These are phyloP conservation scores for Rhodomyrtus tomentosa DNA, from an alignment of 345 rosid genomes.

Conservation along the genomic window DNA sequence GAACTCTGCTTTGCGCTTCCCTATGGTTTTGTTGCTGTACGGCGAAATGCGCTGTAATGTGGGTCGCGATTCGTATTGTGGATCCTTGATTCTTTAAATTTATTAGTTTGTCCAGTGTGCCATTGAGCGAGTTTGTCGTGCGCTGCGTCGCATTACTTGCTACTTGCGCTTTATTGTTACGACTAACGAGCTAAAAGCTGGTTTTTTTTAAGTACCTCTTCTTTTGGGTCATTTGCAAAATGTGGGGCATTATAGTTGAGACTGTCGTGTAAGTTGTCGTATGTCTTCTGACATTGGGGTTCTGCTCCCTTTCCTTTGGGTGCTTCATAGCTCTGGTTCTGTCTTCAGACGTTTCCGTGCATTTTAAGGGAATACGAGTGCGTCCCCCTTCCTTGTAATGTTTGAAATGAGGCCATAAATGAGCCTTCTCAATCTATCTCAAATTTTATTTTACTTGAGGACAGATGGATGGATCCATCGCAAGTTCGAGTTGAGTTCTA, in stretches of 20 bases:
- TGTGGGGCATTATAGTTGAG: not conserved
- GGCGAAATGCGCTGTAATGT: not conserved
- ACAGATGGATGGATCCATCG: not conserved
- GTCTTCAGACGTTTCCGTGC: not conserved
- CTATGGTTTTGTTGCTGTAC: not conserved
- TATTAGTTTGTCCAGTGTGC: not conserved
- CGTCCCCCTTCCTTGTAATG: not conserved
- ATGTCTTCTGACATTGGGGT: not conserved
- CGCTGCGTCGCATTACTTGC: not conserved
- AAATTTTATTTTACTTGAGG: not conserved
- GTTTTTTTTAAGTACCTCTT: not conserved
- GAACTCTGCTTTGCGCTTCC: not conserved
- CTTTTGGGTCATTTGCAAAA: not conserved
- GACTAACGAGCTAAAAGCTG: not conserved
- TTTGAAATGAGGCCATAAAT: not conserved
- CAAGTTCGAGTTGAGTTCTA: not conserved
- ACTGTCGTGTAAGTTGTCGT: not conserved
- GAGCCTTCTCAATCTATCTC: not conserved
- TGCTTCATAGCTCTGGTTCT: not conserved
- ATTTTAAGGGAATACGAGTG: not conserved
- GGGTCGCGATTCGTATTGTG: not conserved
- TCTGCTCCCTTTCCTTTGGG: not conserved
- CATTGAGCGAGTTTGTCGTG: not conserved
- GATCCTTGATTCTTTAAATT: not conserved
- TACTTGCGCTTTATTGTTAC: not conserved